These are phyloP conservation scores for Pichia scutulata DNA, from an alignment of 805 yeast genomes.

Conservation along the genomic window DNA sequence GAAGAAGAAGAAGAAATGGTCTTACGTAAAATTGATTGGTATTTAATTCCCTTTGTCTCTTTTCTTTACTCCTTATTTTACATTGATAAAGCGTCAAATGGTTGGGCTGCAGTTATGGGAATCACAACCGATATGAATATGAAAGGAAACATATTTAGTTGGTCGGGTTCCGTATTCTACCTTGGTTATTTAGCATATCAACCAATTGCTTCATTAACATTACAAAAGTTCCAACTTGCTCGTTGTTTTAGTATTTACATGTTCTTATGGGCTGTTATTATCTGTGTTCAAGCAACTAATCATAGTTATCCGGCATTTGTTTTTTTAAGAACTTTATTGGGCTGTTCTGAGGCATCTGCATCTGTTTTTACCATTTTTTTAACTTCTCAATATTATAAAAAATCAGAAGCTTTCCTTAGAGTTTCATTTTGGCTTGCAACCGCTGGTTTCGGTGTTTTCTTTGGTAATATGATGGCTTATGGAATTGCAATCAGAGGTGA, in stretches of 20 bases:
- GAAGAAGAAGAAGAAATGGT: constrained; percentile 14
- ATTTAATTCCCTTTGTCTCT: constrained; percentile 26
- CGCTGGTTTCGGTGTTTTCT: constrained; percentile 36
- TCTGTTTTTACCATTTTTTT: constrained; percentile 28
- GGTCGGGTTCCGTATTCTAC: constrained; percentile 33
- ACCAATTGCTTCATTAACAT: constrained; percentile 34
- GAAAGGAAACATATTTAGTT: constrained; percentile 38
- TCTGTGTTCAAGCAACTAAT: constrained; percentile 25
- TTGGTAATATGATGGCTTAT: constrained; percentile 49
- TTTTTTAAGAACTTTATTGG: constrained; percentile 40
- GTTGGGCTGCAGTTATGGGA: constrained; percentile 40
- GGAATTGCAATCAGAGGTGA: constrained; percentile 24
- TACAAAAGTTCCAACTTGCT: constrained; percentile 31
- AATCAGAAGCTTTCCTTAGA: constrained; percentile 19
- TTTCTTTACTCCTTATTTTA: constrained; percentile 21
- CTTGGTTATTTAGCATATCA: constrained; percentile 40
- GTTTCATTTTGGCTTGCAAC: constrained; percentile 19
- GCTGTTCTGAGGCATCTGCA: constrained; percentile 29
- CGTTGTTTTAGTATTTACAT: constrained; percentile 33
- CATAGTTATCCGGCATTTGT: constrained; percentile 36
- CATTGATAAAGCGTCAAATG: constrained; percentile 34
- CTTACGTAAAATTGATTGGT: constrained; percentile 27
- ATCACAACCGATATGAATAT: constrained; percentile 32
- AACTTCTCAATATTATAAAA: constrained; percentile 22
- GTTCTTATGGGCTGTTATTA: constrained; percentile 38